These are phyloP conservation scores for Calocera cornea DNA, from an alignment of 768 basidiomycete species.

Conservation along the genomic window DNA sequence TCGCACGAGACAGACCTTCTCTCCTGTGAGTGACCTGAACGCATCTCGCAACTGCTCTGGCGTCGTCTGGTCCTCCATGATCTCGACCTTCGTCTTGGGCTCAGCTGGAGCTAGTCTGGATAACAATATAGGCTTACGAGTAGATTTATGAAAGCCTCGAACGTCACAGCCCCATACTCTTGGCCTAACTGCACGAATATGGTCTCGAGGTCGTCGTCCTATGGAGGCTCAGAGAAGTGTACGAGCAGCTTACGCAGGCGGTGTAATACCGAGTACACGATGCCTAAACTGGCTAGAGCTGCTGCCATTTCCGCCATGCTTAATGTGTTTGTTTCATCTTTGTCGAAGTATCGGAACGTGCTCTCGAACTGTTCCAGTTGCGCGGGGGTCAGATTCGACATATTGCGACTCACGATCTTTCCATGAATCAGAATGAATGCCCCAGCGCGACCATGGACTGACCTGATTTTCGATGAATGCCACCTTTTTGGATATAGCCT, in stretches of 20 bases:
- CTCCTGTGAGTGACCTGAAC: slow-evolving; percentile 79
- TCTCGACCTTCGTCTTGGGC: slow-evolving; percentile 56
- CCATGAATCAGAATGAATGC: neutral
- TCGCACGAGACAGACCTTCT: slow-evolving; percentile 46
- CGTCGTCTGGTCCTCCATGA: slow-evolving; percentile 90
- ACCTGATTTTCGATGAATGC: slow-evolving; percentile 95
- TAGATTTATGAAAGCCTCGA: slow-evolving; percentile 88
- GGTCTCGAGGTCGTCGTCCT: slow-evolving; percentile 78
- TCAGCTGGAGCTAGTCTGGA: neutral
- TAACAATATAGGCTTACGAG: slow-evolving; percentile 39
- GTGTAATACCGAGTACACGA: slow-evolving; percentile 64
- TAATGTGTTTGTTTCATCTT: slow-evolving; percentile 81
- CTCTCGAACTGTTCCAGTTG: slow-evolving; percentile 93
- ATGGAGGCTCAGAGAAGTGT: neutral
- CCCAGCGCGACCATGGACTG: slow-evolving; percentile 11
- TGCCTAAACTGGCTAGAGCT: slow-evolving; percentile 84
- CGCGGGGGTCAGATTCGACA: slow-evolving; percentile 89
- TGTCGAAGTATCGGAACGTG: slow-evolving; percentile 95
- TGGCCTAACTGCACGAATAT: slow-evolving; percentile 67
- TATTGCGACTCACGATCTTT: slow-evolving; percentile 84
- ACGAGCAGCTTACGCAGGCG: neutral
- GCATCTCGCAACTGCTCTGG: slow-evolving; percentile 83
- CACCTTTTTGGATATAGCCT: slow-evolving; percentile 77
- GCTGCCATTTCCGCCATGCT: slow-evolving; percentile 77
- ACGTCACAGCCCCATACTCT: slow-evolving; percentile 80